Evolutionary conservation across 1,139 yeast species (phyloP).

Genomic region (Taiozyma sp.): DNA sequence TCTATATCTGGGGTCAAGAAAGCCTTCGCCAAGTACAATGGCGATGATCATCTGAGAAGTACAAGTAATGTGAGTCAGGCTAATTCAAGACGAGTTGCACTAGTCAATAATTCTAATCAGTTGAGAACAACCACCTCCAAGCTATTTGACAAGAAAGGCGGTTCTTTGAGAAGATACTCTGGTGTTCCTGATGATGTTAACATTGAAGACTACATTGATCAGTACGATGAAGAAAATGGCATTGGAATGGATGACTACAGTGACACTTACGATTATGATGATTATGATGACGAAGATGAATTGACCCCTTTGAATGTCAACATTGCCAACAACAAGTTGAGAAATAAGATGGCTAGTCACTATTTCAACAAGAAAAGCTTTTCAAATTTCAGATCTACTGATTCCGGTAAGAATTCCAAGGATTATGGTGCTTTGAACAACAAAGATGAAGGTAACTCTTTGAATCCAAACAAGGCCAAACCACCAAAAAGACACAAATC

Average conservation of each 20-base stretch:
- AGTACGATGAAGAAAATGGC: conserved; percentile 43
- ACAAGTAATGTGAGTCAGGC: conserved; percentile 11
- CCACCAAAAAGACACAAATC: conserved; percentile 6
- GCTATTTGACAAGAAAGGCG: conserved; percentile 65
- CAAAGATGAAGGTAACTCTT: conserved; percentile 8
- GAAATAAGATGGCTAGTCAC: conserved; percentile 14
- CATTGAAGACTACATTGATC: conserved; percentile 52
- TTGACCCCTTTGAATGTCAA: conserved; percentile 28
- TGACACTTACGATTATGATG: conserved; percentile 26
- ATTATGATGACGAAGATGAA: conserved; percentile 24
- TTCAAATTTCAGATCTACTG: conserved; percentile 22
- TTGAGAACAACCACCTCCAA: conserved; percentile 69
- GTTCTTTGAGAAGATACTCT: conserved; percentile 68
- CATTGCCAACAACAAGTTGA: conserved; percentile 30
- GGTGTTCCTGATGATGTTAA: conserved; percentile 68
- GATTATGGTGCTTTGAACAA: conserved; percentile 2
- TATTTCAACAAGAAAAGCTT: conserved; percentile 34
- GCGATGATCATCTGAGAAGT: conserved; percentile 13
- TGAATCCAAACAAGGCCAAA: conserved; percentile 4
- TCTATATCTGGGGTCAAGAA: conserved; percentile 8
- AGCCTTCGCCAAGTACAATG: conserved; percentile 18
- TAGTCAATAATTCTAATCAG: conserved; percentile 23
- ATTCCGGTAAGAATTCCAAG: conserved; percentile 7
- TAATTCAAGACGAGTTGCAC: background rate
- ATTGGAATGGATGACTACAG: conserved; percentile 24